Base-by-base conservation (phyloP, 2,329 filamentous ascomycete genomes). In the Sarocladium brachiariae region DNA sequence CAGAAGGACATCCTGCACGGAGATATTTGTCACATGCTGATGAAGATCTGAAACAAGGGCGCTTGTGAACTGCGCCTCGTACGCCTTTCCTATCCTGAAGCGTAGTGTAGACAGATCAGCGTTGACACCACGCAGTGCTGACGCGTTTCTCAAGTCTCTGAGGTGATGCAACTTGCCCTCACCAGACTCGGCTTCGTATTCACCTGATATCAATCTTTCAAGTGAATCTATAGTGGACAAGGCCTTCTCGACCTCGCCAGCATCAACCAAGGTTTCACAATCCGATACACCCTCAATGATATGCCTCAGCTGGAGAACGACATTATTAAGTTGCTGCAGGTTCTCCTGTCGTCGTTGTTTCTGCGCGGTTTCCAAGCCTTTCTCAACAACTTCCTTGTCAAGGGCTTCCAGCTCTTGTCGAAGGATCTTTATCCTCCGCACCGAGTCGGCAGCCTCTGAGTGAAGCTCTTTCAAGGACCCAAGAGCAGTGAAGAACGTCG, bases 401-500 rank as follows among this genome's bases (percentile, higher is more conserved):
- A 99, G 75, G 34, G 81, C 82, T 52, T 84, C 77, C 0, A 99
- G 72, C 61, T 97, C 92, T 58, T 83, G 80, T 52, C 93, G 78
- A 35, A 99, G 65, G 0, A 78, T 76, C 62, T 90, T 89, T 53
- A 99, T 99, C 54, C 87, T 83, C 8, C 85, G 77, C 2, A 99
- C 91, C 2, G 92, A 97, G 52, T 95, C 88, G 10, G 90, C 86
- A 6, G 93, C 91, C 66, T 99, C 93, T 0, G 86, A 86, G 64
- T 99, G 92, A 10, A 99, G 73, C 63, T 96, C 89, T 57, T 89
- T 86, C 30, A 99, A 72, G 1, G 91, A 95, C 1, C 93, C 92
- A 1, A 99, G 73, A 0, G 93, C 93, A 0, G 90, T 91, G 61
- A 99, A 99, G 67, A 99, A 99, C 0, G 92, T 96, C 1, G 89